Evolutionary conservation across 2,329 filamentous ascomycete species (phyloP), one percentile per base, ranked within the genome.

Genomic region (Dothideomycetidae sp.): DNA sequence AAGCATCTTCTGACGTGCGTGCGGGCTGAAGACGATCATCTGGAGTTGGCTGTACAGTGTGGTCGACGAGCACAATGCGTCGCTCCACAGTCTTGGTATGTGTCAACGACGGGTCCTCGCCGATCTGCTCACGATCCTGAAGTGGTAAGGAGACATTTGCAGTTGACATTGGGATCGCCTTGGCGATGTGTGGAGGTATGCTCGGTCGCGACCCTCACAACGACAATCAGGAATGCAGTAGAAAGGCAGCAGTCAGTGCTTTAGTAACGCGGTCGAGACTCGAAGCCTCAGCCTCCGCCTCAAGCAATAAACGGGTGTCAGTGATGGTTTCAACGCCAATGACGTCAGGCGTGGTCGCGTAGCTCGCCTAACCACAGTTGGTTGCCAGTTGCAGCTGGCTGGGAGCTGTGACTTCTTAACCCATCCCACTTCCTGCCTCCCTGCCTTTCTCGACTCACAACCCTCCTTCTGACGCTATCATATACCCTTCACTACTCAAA

Each of bases 1-100:
- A 33, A 5, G 16, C n/a, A 13, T 33, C 31, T 14, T 33, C 31
- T 15, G n/a, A 5, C 10, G 17, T 47, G 29, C 40, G 45, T 47
- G 48, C 46, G 42, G 7, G 46, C 43, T 17, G 42, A 36, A 19
- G 40, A 19, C 17, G 38, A 28, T 37, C 39, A 38, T 37, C 31
- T 10, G 31, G 16, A 14, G 31, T 31, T 28, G 21, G 19, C 13
- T 33, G 18, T 5, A 56, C 54, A 21, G 63, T 59, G 33, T 60
- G 59, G 54, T 83, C 77, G 46, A 81, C 64, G 26, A 86, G 70
- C 46, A 54, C 60, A 51, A 86, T 85, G 54, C 77, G 75, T 56
- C 82, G 79, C 49, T 79, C 75, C 51, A 36, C 52, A 45, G 35
- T 41, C 44, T 40, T 50, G 45, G 77, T n/a, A 7, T 26, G 21